These are phyloP conservation scores for Vitis hybrid DNA, from an alignment of 177 flowering plant species.

Conservation along the genomic window DNA sequence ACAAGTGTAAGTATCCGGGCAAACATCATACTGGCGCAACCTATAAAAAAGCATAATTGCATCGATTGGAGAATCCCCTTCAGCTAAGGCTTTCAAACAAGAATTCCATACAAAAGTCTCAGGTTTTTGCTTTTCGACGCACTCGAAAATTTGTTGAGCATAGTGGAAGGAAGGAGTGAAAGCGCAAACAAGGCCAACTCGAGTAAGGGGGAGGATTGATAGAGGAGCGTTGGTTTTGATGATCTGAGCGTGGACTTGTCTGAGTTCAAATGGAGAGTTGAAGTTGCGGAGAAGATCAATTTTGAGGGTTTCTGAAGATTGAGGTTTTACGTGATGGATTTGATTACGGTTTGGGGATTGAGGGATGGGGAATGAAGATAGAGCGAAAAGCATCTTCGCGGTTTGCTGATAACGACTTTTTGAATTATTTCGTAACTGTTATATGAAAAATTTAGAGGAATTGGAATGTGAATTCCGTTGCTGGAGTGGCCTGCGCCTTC, in stretches of 20 bases:
- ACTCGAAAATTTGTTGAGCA: constrained; percentile 39
- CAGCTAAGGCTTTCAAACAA: constrained; percentile 48
- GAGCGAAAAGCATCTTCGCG: neutral
- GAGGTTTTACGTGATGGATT: neutral
- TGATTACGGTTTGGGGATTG: constrained; percentile 16
- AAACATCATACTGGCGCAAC: constrained; percentile 29
- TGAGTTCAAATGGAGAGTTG: constrained; percentile 53
- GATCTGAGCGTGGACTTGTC: constrained; percentile 57
- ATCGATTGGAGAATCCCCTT: constrained; percentile 40
- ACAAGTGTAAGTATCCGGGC: constrained; percentile 49
- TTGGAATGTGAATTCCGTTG: too few species aligned
- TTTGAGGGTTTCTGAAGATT: constrained; percentile 11
- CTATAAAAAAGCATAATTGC: constrained; percentile 44
- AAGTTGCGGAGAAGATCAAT: constrained; percentile 40
- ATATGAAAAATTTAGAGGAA: too few species aligned
- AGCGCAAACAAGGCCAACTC: constrained; percentile 48
- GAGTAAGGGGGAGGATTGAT: constrained; percentile 43
- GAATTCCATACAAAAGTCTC: constrained; percentile 48
- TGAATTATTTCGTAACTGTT: too few species aligned
- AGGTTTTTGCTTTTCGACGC: constrained; percentile 12
- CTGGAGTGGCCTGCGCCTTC: too few species aligned
- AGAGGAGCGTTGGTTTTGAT: constrained; percentile 46
- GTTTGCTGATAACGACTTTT: too few species aligned
- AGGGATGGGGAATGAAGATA: constrained; percentile 16
- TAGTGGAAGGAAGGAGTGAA: constrained; percentile 39